A percentile compares a stretch with the other conserved stretches of the same genome.
phyloP scores from a whole-genome alignment of 148 eudicot species.

The Tetragonia tetragonoides region DNA sequence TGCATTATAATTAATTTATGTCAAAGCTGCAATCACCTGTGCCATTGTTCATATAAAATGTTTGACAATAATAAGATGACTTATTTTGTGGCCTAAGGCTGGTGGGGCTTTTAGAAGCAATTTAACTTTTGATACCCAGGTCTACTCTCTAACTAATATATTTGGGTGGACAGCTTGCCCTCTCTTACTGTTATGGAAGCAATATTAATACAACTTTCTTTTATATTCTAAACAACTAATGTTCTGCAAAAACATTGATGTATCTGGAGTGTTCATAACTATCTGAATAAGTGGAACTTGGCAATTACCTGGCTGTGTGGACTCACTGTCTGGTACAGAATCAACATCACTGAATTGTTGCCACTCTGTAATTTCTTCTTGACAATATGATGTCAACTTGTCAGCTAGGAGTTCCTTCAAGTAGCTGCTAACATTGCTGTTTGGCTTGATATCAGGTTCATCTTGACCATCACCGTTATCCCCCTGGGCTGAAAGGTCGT shows the following conservation, averaged over 20 bases:
- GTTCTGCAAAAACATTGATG: not conserved
- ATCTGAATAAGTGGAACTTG: not conserved
- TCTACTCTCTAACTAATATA: too few species aligned
- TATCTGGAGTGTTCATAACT: not conserved
- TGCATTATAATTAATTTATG: constrained; percentile 5
- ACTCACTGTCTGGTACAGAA: constrained; percentile 31
- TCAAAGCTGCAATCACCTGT: not conserved
- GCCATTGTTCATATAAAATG: not conserved
- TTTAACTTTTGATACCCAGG: too few species aligned
- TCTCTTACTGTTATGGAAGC: too few species aligned
- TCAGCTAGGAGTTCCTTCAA: constrained; percentile 31
- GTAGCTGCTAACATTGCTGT: constrained; percentile 10
- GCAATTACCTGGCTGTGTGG: constrained; percentile 23
- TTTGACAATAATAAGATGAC: not conserved
- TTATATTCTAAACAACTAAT: too few species aligned
- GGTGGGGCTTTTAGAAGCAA: too few species aligned
- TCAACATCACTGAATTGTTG: constrained; percentile 33
- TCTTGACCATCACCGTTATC: constrained; percentile 21
- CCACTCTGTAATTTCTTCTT: constrained; percentile 42
- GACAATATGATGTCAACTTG: constrained; percentile 25
- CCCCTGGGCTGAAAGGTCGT: constrained; percentile 3
- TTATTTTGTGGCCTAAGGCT: too few species aligned
- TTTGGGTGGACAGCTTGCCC: too few species aligned
- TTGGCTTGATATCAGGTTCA: constrained; percentile 29
- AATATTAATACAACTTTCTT: too few species aligned